Evolutionary conservation across 176 grass and related monocot species (phyloP).

Genomic region (Cocos nucifera): DNA sequence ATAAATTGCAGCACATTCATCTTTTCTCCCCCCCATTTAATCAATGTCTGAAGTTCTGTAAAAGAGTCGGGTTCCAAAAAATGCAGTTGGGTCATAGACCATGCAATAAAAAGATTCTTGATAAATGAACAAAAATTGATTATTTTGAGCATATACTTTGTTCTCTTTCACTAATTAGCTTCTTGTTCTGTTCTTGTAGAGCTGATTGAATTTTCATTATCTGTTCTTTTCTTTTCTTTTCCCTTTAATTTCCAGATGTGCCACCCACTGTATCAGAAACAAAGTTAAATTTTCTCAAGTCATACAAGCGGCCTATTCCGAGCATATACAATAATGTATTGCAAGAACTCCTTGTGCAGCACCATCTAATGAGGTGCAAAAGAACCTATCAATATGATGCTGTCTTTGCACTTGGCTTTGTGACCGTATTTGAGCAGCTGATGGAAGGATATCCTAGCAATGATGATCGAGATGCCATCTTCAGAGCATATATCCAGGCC

Average conservation of each 20-base stretch:
- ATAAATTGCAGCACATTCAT: too few species aligned
- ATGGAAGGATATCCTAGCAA: slow-evolving; percentile 91
- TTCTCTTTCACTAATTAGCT: too few species aligned
- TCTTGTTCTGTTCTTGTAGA: too few species aligned
- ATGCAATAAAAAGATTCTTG: too few species aligned
- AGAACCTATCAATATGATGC: slow-evolving; percentile 89
- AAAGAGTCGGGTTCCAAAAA: too few species aligned
- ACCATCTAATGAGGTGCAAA: slow-evolving; percentile 98
- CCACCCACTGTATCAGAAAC: slow-evolving; percentile 82
- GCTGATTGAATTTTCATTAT: neutral
- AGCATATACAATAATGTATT: slow-evolving; percentile 92
- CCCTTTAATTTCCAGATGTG: slow-evolving; percentile 31
- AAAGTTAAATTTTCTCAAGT: slow-evolving; percentile 76
- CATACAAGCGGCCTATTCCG: slow-evolving; percentile 90
- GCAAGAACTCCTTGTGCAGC: slow-evolving; percentile 88
- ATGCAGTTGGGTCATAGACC: too few species aligned
- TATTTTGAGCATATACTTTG: too few species aligned
- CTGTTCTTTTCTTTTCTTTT: slow-evolving; percentile 12
- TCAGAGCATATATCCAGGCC: slow-evolving; percentile 64
- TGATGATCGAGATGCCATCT: slow-evolving; percentile 70
- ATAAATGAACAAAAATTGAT: too few species aligned
- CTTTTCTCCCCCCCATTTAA: too few species aligned
- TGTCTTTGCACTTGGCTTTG: slow-evolving; percentile 92
- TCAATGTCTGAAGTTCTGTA: too few species aligned
- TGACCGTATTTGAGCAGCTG: slow-evolving; percentile 85